A percentile compares a stretch with the other conserved stretches of the same genome.
These are phyloP conservation scores for Colletotrichum viniferum DNA, from an alignment of 2,329 filamentous ascomycete genomes.

Conservation along the genomic window DNA sequence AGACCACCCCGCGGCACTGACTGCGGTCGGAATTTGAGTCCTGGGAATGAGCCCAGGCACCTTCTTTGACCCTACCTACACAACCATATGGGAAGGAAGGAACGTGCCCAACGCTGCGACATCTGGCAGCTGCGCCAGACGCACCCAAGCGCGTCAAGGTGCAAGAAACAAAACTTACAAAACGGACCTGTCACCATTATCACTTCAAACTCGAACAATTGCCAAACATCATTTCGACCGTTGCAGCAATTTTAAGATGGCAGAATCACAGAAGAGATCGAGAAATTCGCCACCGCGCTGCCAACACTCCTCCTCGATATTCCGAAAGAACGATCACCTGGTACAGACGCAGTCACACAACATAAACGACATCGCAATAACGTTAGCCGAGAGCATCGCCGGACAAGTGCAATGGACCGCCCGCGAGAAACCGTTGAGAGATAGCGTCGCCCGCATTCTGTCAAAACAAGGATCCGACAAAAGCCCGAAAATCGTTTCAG, in stretches of 20 bases:
- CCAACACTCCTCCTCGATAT: neutral
- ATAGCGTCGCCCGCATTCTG: neutral
- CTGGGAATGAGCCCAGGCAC: conserved; percentile 1
- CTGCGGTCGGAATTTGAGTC: neutral
- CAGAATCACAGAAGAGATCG: neutral
- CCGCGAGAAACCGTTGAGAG: neutral
- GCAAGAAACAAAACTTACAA: neutral
- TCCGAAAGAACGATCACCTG: neutral
- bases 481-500: neutral
- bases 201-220: neutral
- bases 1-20: neutral
- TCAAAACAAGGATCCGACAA: conserved; percentile 2
- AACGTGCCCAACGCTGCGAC: conserved; percentile 8
- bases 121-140: neutral
- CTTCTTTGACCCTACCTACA: neutral
- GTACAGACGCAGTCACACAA: neutral
- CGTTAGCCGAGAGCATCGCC: neutral
- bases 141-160: conserved; percentile 2
- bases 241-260: neutral
- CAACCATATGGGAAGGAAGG: neutral
- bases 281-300: neutral
- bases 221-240: neutral
- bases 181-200: neutral
- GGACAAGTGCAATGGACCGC: conserved; percentile 3
- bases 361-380: conserved; percentile 15